These are phyloP conservation scores for Colletotrichum cordylinicola DNA, from an alignment of 2,329 filamentous ascomycete genomes.

Conservation along the genomic window DNA sequence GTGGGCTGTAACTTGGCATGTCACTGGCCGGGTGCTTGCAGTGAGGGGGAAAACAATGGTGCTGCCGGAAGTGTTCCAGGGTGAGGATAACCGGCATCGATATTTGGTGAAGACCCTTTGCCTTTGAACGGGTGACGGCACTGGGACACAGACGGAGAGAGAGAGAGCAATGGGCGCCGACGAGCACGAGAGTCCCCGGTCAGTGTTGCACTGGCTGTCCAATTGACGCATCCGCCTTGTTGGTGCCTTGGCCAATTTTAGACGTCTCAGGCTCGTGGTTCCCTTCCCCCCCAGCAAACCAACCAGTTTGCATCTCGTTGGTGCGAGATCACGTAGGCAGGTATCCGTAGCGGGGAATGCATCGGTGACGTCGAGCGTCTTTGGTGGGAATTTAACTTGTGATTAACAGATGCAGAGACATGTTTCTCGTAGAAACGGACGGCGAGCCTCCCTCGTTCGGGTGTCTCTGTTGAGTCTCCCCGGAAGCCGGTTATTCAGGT, in stretches of 20 bases:
- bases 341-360: neutral
- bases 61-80: conserved; percentile 12
- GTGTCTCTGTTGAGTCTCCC: neutral
- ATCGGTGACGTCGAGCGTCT: conserved; percentile 7
- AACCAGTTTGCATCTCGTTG: neutral
- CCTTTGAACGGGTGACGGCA: neutral
- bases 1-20: neutral
- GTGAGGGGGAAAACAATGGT: conserved; percentile 3
- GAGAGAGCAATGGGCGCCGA: neutral
- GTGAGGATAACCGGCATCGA: neutral
- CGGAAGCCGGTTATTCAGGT: conserved; percentile 1
- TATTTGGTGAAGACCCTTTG: neutral
- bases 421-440: neutral
- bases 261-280: conserved; percentile 17
- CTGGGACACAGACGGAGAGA: neutral
- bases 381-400: neutral
- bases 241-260: conserved; percentile 5
- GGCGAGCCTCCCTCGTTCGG: neutral
- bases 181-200: neutral
- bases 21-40: neutral
- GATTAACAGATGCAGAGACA: neutral
- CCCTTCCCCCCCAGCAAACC: neutral
- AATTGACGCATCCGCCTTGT: neutral
- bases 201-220: neutral
- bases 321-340: neutral